These are phyloP conservation scores for Pittosporum tobira DNA, from an alignment of 129 eudicot genomes.

Conservation along the genomic window DNA sequence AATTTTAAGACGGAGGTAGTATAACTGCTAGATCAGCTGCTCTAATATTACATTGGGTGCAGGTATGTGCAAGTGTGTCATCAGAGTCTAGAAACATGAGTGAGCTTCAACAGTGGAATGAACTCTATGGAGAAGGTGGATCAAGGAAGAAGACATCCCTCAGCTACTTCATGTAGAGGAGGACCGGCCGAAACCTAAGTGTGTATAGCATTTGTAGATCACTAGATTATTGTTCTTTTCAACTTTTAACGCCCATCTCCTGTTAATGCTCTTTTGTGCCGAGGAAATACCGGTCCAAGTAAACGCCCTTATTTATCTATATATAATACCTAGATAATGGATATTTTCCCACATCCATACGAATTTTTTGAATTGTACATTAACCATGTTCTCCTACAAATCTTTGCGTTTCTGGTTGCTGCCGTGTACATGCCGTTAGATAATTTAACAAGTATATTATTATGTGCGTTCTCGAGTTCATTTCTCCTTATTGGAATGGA, in stretches of 20 bases:
- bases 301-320: neutral
- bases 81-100: constrained; percentile 84
- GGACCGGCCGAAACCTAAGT: no score
- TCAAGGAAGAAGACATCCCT: constrained; percentile 73
- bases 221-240: constrained; percentile 16
- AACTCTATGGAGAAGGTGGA: constrained; percentile 91
- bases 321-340: constrained; percentile 30
- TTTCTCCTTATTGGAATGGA: no score
- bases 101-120: constrained; percentile 90
- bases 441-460: constrained; percentile 13
- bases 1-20: no score
- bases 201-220: constrained; percentile 45
- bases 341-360: constrained; percentile 17
- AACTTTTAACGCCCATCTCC: constrained; percentile 18
- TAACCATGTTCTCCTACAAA: constrained; percentile 4
- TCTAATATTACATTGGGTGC: neutral
- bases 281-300: constrained; percentile 17
- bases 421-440: constrained; percentile 18
- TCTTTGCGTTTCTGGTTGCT: constrained; percentile 7
- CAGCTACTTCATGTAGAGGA: constrained; percentile 83
- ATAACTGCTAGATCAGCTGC: no score
- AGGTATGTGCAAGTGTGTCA: constrained; percentile 98
- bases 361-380: constrained; percentile 7
- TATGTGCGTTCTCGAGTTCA: no score
- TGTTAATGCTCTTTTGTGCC: constrained; percentile 23